phyloP scores from a whole-genome alignment of 2,329 filamentous ascomycete species.

The Trichoderma pleuroti region DNA sequence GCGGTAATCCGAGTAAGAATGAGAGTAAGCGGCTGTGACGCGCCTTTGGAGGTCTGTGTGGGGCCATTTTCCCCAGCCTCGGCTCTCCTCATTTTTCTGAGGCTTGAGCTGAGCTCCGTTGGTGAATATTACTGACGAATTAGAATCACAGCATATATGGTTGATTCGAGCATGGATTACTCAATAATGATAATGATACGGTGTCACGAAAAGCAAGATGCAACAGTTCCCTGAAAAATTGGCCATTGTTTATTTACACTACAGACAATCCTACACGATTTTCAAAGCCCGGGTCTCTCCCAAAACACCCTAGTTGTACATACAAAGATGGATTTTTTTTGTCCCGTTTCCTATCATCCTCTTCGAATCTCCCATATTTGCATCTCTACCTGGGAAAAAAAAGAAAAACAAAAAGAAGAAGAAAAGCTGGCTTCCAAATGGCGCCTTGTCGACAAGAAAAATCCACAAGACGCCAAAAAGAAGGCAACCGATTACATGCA shows the following conservation, averaged over 20 bases:
- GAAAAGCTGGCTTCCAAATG: neutral
- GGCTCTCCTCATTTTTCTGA: neutral
- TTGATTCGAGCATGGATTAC: neutral
- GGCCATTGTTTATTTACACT: neutral
- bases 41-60: neutral
- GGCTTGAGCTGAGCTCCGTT: neutral
- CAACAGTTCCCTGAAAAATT: neutral
- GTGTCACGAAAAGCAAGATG: neutral
- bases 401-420: no score
- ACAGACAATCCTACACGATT: neutral
- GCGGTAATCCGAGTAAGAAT: neutral
- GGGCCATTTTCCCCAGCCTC: neutral
- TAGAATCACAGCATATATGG: neutral
- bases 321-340: neutral
- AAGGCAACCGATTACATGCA: neutral
- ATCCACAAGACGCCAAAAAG: neutral
- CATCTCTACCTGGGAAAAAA: neutral
- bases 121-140: neutral
- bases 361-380: neutral
- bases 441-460: neutral
- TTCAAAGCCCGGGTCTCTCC: neutral
- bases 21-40: neutral
- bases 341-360: neutral
- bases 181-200: neutral
- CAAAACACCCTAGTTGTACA: slow-evolving; percentile 2